Evolutionary conservation across 768 basidiomycete genomes (phyloP).

Genomic region (Lentinula edodes): DNA sequence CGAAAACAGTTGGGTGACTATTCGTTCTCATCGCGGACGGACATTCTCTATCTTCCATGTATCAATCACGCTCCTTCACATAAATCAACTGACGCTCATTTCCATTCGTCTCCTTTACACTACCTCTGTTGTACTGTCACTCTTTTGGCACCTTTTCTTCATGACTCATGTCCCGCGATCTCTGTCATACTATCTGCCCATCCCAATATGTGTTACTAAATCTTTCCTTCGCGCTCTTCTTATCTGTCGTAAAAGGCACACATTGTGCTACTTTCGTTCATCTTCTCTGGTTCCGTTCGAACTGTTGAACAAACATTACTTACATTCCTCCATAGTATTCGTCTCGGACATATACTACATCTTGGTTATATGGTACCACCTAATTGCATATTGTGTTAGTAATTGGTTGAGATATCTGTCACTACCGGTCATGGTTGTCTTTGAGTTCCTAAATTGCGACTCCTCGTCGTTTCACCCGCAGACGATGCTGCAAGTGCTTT

Average conservation of each 20-base stretch:
- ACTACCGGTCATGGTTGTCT: too few species aligned
- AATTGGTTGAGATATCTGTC: too few species aligned
- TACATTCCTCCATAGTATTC: background rate
- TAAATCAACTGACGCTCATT: background rate
- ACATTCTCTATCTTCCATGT: background rate
- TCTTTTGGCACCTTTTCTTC: background rate
- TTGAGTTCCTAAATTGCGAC: too few species aligned
- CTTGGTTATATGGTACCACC: background rate
- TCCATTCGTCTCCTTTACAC: background rate
- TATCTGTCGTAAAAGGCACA: background rate
- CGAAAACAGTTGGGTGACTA: background rate
- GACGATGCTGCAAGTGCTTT: too few species aligned
- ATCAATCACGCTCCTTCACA: background rate
- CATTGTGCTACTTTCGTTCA: background rate
- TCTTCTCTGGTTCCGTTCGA: background rate
- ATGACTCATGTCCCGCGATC: background rate
- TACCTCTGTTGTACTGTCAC: background rate
- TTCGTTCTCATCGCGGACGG: background rate
- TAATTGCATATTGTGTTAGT: background rate
- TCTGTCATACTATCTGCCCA: background rate
- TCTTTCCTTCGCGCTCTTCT: background rate
- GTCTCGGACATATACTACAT: background rate
- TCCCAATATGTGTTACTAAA: background rate
- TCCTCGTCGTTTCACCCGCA: too few species aligned
- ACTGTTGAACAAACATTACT: background rate